phyloP scores from a whole-genome alignment of 179 eudicot species.

The Beta lomatogona region DNA sequence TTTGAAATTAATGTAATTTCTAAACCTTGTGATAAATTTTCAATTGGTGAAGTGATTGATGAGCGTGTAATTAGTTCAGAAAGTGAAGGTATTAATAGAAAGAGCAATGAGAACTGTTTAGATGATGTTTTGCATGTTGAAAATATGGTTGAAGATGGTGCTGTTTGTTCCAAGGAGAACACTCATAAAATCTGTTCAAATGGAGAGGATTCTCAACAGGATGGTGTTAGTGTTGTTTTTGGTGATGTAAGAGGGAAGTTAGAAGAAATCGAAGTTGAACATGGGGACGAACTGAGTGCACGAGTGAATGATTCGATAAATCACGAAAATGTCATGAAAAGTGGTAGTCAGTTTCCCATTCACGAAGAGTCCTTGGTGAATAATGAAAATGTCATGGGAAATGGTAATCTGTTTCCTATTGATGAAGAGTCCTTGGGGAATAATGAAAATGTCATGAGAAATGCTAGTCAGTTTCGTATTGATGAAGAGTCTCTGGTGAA shows the following conservation, averaged over 20 bases:
- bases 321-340: background rate
- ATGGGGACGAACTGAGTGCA: slow-evolving; percentile 9
- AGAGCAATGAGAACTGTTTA: background rate
- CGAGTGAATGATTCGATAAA: slow-evolving; percentile 35
- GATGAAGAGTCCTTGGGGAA: slow-evolving; percentile 23
- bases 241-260: background rate
- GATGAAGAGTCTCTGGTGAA: background rate
- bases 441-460: background rate
- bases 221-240: background rate
- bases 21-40: background rate
- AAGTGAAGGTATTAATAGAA: background rate
- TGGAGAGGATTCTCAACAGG: background rate
- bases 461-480: background rate
- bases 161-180: too few species aligned
- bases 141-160: background rate
- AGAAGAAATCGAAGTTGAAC: slow-evolving; percentile 5
- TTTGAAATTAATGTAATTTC: background rate
- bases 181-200: background rate
- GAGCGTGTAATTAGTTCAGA: background rate
- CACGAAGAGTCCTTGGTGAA: slow-evolving; percentile 31
- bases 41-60: background rate
- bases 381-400: background rate
- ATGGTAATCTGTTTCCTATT: slow-evolving; percentile 13
- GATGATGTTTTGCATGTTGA: background rate
- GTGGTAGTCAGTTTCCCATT: slow-evolving; percentile 10